Conservation (phyloP, 2,329 filamentous ascomycete species). For the Teratosphaeria viscida region DNA sequence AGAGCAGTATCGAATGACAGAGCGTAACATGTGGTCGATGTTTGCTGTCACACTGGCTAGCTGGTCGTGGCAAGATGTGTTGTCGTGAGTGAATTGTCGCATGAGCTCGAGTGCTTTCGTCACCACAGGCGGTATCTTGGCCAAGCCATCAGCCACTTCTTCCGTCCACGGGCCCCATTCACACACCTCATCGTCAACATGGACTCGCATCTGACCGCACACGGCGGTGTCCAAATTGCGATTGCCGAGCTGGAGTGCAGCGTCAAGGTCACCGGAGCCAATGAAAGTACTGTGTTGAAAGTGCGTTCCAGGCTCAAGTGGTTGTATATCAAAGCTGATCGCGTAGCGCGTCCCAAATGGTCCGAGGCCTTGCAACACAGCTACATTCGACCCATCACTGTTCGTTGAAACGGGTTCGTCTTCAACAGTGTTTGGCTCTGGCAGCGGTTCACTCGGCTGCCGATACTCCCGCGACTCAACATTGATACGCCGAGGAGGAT, state of each 20-base stretch:
- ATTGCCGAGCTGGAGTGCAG: slow-evolving; percentile 30
- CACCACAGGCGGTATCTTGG: slow-evolving; percentile 27
- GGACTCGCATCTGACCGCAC: slow-evolving; percentile 30
- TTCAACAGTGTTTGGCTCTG: slow-evolving; percentile 8
- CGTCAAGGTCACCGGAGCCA: slow-evolving; percentile 45
- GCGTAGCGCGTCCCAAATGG: slow-evolving; percentile 42
- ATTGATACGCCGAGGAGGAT: slow-evolving; percentile 36
- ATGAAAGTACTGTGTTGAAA: slow-evolving; percentile 49
- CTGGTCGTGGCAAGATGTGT: not conserved
- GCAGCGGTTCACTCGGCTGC: slow-evolving; percentile 30
- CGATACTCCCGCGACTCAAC: slow-evolving; percentile 35
- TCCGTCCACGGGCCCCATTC: slow-evolving; percentile 49
- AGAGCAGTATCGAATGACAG: slow-evolving; percentile 40
- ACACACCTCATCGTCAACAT: slow-evolving; percentile 20
- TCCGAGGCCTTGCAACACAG: slow-evolving; percentile 32
- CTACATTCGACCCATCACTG: not conserved
- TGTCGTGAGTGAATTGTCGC: not conserved
- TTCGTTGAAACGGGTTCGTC: not conserved
- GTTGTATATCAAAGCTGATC: slow-evolving; percentile 42
- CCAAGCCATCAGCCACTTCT: slow-evolving; percentile 39
- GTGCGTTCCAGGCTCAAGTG: slow-evolving; percentile 41
- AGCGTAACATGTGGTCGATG: slow-evolving; percentile 29
- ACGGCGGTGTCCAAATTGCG: slow-evolving; percentile 34
- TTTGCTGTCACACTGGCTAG: slow-evolving; percentile 3
- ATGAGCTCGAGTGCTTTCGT: slow-evolving; percentile 11